Base-by-base conservation (phyloP, 2,329 filamentous ascomycete genomes). In the Balansia obtecta region DNA sequence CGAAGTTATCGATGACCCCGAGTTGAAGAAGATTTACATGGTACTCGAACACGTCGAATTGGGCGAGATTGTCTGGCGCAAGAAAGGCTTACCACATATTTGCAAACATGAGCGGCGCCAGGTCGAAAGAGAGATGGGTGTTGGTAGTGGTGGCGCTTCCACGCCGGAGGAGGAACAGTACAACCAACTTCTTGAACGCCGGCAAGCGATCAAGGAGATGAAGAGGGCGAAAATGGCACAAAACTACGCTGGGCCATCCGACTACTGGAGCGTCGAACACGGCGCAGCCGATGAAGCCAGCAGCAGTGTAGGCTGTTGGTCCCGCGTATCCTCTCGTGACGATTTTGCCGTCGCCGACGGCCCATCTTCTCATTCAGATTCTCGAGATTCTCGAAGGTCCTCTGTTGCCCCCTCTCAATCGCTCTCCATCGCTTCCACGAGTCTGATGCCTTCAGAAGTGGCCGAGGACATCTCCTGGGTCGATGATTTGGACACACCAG, bases 11-110 rank as follows among this genome's bases (percentile, higher is more conserved):
- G 93, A 98, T 64, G 93, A 98, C 64, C 91, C 91, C 1, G 88
- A 89, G 60, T 81, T 89, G 52, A 93, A 94, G 71, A 98, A 98
- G 70, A 95, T 98, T 54, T 98, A 98, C 70, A 91, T 98, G 70
- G 88, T 97, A 18, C 77, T 98, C 42, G 93, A 98, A 66, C 91
- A 91, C 66, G 90, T 96, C 51, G 88, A 96, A 64, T 78, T 91
- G 40, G 91, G 93, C 48, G 93, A 98, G 68, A 88, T 98, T 51
- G 79, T 88, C 45, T 98, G 93, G 93, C 82, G 93, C 50, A 91
- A 86, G 64, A 88, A 90, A 68, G 91, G 88, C 6, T 74, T 89
- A 7, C 85, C 84, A 50, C 86, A 89, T 60, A 86, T 97, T 56
- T 87, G 87, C 58, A 74, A 82, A 33, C 83, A 89, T 60, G 93